Base-by-base conservation (phyloP, 225 moss, liverwort and hornwort genomes). In the Sphagnum contortum region DNA sequence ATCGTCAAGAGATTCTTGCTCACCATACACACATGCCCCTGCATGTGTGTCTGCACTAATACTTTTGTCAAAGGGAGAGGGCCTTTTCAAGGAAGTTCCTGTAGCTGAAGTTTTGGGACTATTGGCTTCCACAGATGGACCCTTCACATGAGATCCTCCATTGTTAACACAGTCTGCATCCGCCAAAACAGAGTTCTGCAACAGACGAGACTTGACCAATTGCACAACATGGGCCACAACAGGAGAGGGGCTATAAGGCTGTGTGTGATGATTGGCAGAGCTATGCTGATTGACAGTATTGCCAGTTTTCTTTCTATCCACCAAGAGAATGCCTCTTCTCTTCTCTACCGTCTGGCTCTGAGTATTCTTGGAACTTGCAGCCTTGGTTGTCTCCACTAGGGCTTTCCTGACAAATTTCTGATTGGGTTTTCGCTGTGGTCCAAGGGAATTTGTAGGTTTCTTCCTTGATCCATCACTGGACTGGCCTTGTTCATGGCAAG, bases 1-100 rank as follows among this genome's bases (percentile, higher is more conserved):
- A 58, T 57, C 80, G 9, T 68, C 74, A 8, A 72, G 60, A 9
- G 78, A 65, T 47, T 84, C 81, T 14, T 73, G 79, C 57, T 87
- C 87, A 47, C 73, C 29, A 29, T 29, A 68, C 57, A 71, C 69
- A 57, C 67, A 14, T 8, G 73, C 72, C 56, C 74, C 66, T 70
- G 29, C 29, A 29, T 29, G 29, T 29, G 29, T 29, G 29, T 29
- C 29, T 29, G 29, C 29, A 29, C 29, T 29, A 29, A 29, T 29
- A 29, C 29, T 29, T 29, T 29, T 29, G 29, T 29, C 29, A 29
- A 29, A 29, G 29, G 29, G 29, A 29, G 29, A 29, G 29, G 29
- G 29, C 29, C 29, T 29, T 29, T 29, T 29, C 29, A 29, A 29
- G 29, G 29, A 29, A 29, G 29, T 29, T 29, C 29, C 29, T 29